Base-by-base conservation (phyloP, 441 rosid genomes). In the Melastoma candidum region DNA sequence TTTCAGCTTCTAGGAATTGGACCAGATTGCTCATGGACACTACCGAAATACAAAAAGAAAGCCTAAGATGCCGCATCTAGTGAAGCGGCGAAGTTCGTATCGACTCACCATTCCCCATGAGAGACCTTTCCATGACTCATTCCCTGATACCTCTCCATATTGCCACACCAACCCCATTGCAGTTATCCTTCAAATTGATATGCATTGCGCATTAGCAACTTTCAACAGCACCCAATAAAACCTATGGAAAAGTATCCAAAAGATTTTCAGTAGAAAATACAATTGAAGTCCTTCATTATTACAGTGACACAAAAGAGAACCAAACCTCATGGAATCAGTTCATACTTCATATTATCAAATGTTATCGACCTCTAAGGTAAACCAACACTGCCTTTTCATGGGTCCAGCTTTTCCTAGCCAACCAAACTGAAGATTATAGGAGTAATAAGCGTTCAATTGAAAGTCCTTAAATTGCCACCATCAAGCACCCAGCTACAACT, bases 131-230 rank as follows among this genome's bases (percentile, higher is more conserved):
- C 96, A 82, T 27, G 96, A 72, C 68, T 84, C 84, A 58, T 75
- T 71, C 43, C 95, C 92, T 45, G 82, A 78, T 68, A 76, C 78
- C 75, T 90, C 92, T 62, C 95, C 97, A 68, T 86, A 86, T 65
- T 78, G 80, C 97, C 95, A 87, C 48, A 90, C 97, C 80, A 90
- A 77, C 17, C 74, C 86, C 95, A 90, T 87, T 12, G 95, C 95
- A 0, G 82, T 75, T 51, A 83, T 79, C 95, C 95, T 90, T 56
- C 27, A 13, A 26, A 65, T 36, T 54, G 52, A 13, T 36, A 52
- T 0, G 12, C 13, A 39, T 29, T 32, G 17, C 22, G 4, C 3
- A 9, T 59, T 51, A 12, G 9, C 13, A 46, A 46, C 46, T 8
- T 11, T 41, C 46, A 58, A 22, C 13, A 14, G n/a, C 46, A 22